Conservation (phyloP, 306 rosid genomes). For the Vicia sativa region DNA sequence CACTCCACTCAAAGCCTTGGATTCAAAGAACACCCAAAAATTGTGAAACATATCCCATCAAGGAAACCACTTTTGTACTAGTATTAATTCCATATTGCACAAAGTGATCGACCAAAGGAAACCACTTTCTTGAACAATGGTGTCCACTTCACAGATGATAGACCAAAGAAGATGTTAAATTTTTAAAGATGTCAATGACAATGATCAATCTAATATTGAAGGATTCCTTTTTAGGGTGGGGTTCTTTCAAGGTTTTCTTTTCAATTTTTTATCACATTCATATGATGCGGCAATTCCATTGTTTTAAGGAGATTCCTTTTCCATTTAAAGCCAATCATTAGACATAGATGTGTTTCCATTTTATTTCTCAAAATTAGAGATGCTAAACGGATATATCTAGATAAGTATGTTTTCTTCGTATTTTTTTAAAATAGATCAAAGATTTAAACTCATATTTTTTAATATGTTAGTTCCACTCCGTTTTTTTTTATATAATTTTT, state of each 20-base stretch:
- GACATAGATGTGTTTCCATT: too few species aligned
- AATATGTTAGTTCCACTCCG: too few species aligned
- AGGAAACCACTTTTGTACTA: conserved; percentile 26
- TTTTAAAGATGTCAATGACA: conserved; percentile 44
- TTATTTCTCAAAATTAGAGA: too few species aligned
- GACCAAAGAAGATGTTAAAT: conserved; percentile 32
- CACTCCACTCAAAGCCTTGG: conserved; percentile 25
- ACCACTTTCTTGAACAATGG: conserved; percentile 44
- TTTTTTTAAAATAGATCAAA: too few species aligned
- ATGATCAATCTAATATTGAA: conserved; percentile 42
- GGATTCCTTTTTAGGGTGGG: conserved; percentile 27
- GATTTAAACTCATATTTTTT: too few species aligned
- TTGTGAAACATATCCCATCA: conserved; percentile 30
- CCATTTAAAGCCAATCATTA: too few species aligned
- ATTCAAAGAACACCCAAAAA: conserved; percentile 30
- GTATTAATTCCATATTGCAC: conserved; percentile 16
- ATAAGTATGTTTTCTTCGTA: too few species aligned
- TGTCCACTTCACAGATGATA: conserved; percentile 42
- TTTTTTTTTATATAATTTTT: too few species aligned
- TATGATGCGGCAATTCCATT: background rate
- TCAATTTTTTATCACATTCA: conserved; percentile 38
- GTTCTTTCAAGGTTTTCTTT: background rate
- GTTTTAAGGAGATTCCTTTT: background rate
- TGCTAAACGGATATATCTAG: too few species aligned
- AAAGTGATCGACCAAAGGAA: conserved; percentile 12